Percentiles rank a stretch among this genome's conserved stretches.
Evolutionary conservation across 306 rosid genomes (phyloP).

Genomic region (Begonia fuchsioides): DNA sequence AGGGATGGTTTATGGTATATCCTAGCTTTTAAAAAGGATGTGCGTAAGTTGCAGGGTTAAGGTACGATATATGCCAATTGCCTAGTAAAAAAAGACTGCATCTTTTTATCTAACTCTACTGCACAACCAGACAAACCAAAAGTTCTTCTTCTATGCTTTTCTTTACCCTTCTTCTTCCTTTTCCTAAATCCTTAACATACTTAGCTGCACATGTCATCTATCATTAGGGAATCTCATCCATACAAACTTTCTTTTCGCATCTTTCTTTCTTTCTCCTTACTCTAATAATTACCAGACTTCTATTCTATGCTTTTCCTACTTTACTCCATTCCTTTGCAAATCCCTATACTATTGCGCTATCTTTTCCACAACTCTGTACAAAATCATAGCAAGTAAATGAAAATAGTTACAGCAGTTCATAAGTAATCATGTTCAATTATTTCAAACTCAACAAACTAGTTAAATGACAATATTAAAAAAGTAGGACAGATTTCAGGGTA

Average conservation of each 20-base stretch:
- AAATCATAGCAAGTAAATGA: no score
- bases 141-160: conserved; percentile 56
- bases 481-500: no score
- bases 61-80: conserved; percentile 80
- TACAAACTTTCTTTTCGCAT: conserved; percentile 24
- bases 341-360: conserved; percentile 8
- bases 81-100: conserved; percentile 47
- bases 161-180: conserved; percentile 8
- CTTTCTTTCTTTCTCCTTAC: conserved; percentile 42
- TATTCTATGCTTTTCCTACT: conserved; percentile 31
- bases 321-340: neutral
- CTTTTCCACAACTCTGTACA: conserved; percentile 3
- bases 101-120: conserved; percentile 22
- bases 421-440: no score
- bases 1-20: conserved; percentile 55
- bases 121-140: conserved; percentile 68
- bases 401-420: no score
- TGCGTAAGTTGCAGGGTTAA: conserved; percentile 54
- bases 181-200: conserved; percentile 15
- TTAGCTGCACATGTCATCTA: conserved; percentile 66
- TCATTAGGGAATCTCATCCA: conserved; percentile 59
- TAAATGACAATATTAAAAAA: no score
- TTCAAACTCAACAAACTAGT: no score
- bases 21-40: conserved; percentile 83
- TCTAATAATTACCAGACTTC: conserved; percentile 39